Evolutionary conservation across 441 rosid genomes (phyloP).

Genomic region (Pelargonium myrrhifolium): DNA sequence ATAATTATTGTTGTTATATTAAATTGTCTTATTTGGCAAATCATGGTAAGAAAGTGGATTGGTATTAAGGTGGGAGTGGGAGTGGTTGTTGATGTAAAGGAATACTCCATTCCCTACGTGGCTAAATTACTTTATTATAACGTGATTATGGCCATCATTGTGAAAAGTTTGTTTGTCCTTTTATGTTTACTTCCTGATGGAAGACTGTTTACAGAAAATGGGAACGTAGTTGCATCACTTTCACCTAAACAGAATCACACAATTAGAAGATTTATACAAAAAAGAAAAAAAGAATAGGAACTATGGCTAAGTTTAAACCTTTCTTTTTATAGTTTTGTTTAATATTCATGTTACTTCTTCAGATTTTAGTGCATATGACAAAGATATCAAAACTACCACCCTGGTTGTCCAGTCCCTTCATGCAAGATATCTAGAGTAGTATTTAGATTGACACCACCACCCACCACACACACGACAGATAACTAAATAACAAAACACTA

Average conservation of each 20-base stretch:
- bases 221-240: slow-evolving; percentile 9
- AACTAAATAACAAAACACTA: too few relatives aligned
- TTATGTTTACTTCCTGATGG: neutral
- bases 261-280: neutral
- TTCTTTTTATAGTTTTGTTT: neutral
- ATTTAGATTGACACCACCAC: neutral
- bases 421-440: neutral
- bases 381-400: neutral
- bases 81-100: slow-evolving; percentile 7
- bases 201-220: neutral
- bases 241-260: neutral
- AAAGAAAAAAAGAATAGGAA: neutral
- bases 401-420: neutral
- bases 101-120: neutral
- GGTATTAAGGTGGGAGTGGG: neutral
- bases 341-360: neutral
- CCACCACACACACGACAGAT: neutral
- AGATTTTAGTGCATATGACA: neutral
- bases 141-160: neutral
- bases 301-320: neutral
- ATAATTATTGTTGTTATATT: neutral
- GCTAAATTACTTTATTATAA: neutral
- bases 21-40: slow-evolving; percentile 3
- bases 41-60: slow-evolving; percentile 4
- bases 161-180: neutral